Percentiles rank a stretch among this genome's conserved stretches.
Evolutionary conservation across 345 rosid genomes (phyloP).

Genomic region (Sonneratia caseolaris): DNA sequence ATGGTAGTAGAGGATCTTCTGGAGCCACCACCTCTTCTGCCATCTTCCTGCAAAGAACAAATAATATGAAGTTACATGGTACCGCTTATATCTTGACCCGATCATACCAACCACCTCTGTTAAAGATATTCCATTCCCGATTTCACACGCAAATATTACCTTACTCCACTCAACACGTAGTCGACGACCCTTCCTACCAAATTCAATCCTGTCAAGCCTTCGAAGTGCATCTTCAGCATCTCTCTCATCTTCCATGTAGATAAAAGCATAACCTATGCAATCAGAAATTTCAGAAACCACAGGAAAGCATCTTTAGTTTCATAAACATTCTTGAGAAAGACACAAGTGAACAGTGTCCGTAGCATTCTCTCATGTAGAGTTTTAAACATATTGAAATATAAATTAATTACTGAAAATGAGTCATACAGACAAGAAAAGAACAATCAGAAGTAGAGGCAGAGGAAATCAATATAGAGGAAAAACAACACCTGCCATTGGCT

Average conservation of each 20-base stretch:
- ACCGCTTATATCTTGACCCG: not conserved
- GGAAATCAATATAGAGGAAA: constrained; percentile 14
- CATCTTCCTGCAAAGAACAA: constrained; percentile 19
- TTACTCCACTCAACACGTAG: constrained; percentile 98
- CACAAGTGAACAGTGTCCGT: not conserved
- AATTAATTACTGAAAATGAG: not conserved
- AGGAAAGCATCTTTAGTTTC: not conserved
- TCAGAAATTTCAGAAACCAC: constrained; percentile 7
- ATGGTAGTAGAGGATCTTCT: constrained; percentile 51
- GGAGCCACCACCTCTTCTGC: constrained; percentile 48
- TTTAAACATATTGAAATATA: not conserved
- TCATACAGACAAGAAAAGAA: not conserved
- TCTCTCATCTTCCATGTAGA: constrained; percentile 94
- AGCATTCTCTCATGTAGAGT: constrained; percentile 1
- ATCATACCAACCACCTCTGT: not conserved
- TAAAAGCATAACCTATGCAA: constrained; percentile 68
- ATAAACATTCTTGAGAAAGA: not conserved
- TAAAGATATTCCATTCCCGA: not conserved
- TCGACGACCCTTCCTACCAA: constrained; percentile 84
- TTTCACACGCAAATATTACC: constrained; percentile 24
- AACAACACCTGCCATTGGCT: constrained; percentile 41
- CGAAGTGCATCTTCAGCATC: constrained; percentile 97
- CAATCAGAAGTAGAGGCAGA: constrained; percentile 4
- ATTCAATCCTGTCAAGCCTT: constrained; percentile 73
- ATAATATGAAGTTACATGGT: not conserved